These are phyloP conservation scores for Ceratocystis smalleyi DNA, from an alignment of 2,329 filamentous ascomycete genomes.

Conservation along the genomic window DNA sequence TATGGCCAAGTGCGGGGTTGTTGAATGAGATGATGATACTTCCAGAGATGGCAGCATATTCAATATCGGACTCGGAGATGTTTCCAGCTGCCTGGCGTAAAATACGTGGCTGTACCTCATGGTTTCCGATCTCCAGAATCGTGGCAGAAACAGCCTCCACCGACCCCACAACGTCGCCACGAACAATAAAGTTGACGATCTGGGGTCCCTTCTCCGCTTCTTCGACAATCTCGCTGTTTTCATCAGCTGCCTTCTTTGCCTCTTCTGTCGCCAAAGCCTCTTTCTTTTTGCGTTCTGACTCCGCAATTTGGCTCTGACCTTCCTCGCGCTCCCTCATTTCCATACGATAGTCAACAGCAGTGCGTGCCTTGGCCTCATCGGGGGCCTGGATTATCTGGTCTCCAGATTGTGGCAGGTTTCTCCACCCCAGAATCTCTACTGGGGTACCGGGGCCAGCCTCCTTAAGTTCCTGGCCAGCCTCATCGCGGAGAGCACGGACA, in stretches of 20 bases:
- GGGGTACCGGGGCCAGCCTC: constrained; percentile 77
- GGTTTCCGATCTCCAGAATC: constrained; percentile 63
- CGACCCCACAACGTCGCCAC: constrained; percentile 84
- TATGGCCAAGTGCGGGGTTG: constrained; percentile 47
- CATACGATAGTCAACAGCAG: constrained; percentile 59
- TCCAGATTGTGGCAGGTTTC: constrained; percentile 64
- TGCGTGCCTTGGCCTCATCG: constrained; percentile 62
- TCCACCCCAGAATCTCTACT: constrained; percentile 91
- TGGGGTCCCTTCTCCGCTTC: constrained; percentile 26
- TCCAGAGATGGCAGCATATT: constrained; percentile 64
- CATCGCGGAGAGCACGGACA: constrained; percentile 71
- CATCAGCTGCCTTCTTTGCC: constrained; percentile 25
- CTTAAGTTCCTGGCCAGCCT: constrained; percentile 55
- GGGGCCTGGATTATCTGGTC: constrained; percentile 73
- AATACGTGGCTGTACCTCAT: constrained; percentile 64
- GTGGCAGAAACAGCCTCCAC: constrained; percentile 77
- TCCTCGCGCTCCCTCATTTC: constrained; percentile 57
- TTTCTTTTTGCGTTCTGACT: constrained; percentile 48
- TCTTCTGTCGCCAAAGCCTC: constrained; percentile 33
- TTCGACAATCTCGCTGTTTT: constrained; percentile 24
- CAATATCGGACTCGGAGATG: constrained; percentile 73
- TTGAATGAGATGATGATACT: constrained; percentile 82
- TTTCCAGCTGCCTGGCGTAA: constrained; percentile 64
- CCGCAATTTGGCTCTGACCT: constrained; percentile 69
- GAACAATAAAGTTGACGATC: constrained; percentile 68